Conservation (phyloP, 2,329 filamentous ascomycete species). For the Colletotrichum chlorophyti region DNA sequence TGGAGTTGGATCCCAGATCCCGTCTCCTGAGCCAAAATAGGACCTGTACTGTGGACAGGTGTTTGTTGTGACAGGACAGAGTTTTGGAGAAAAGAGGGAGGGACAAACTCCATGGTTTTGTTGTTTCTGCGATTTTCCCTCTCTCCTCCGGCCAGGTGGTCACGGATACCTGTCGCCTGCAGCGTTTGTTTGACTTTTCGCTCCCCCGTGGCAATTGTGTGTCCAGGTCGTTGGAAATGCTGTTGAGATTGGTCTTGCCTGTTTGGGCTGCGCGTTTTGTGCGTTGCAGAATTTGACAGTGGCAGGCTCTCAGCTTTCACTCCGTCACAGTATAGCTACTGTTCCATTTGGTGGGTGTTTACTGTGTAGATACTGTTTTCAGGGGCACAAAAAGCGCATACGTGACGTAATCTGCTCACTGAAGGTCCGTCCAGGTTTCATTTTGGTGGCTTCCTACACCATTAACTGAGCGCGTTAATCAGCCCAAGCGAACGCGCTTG, state of each 20-base stretch:
- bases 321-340: not conserved
- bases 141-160: not conserved
- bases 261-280: constrained; percentile 26
- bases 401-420: constrained; percentile 27
- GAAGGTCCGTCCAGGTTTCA: constrained; percentile 25
- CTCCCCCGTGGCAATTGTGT: constrained; percentile 23
- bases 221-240: constrained; percentile 24
- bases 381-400: constrained; percentile 5
- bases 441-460: constrained; percentile 7
- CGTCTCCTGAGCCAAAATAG: too few relatives aligned
- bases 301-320: not conserved
- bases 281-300: constrained; percentile 25
- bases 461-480: constrained; percentile 15
- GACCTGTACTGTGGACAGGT: too few relatives aligned
- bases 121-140: not conserved
- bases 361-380: not conserved
- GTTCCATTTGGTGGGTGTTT: fast-evolving
- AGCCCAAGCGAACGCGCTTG: constrained; percentile 18
- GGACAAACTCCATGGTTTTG: constrained; percentile 5
- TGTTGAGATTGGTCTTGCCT: constrained; percentile 17
- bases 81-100: not conserved
- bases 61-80: not conserved
- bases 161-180: too few relatives aligned
- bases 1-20: not conserved
- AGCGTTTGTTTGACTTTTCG: constrained; percentile 13